Percentiles rank a stretch among this genome's conserved stretches.
Evolutionary conservation across 2,329 filamentous ascomycete species (phyloP).

Genomic region (Ambrosiella cleistominuta): DNA sequence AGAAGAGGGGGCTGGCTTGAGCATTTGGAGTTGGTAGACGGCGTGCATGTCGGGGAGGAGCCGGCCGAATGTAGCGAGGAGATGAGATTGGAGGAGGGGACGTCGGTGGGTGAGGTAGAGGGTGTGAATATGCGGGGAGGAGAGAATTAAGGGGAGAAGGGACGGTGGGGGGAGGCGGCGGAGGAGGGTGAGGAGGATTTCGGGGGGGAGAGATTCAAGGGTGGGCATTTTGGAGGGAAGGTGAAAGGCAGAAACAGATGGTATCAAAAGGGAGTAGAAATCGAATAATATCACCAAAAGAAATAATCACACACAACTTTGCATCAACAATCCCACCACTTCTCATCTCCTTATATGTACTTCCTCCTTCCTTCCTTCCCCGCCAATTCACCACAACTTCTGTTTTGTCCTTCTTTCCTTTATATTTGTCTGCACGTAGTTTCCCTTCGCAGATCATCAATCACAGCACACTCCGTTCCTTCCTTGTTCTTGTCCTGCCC

Average conservation of each 20-base stretch:
- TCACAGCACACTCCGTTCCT: neutral
- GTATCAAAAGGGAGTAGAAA: neutral
- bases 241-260: neutral
- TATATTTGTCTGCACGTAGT: neutral
- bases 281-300: neutral
- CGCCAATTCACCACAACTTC: neutral
- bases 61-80: slow-evolving; percentile 5
- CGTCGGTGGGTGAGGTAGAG: slow-evolving; percentile 7
- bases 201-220: slow-evolving; percentile 9
- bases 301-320: neutral
- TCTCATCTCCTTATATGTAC: neutral
- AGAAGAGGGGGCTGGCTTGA: slow-evolving; percentile 2
- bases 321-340: neutral
- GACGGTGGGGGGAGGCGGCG: neutral
- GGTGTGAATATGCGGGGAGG: slow-evolving; percentile 7
- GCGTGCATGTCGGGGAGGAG: slow-evolving; percentile 9
- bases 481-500: too few species aligned
- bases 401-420: neutral
- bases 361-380: neutral
- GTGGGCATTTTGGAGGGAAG: neutral
- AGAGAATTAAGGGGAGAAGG: slow-evolving; percentile 3
- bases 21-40: slow-evolving; percentile 9
- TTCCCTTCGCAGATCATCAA: neutral
- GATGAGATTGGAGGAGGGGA: slow-evolving; percentile 6
- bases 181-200: slow-evolving; percentile 9